A percentile compares a stretch with the other conserved stretches of the same genome.
Evolutionary conservation across 495 filamentous ascomycete genomes (phyloP).

Genomic region (Penicillium salamii): DNA sequence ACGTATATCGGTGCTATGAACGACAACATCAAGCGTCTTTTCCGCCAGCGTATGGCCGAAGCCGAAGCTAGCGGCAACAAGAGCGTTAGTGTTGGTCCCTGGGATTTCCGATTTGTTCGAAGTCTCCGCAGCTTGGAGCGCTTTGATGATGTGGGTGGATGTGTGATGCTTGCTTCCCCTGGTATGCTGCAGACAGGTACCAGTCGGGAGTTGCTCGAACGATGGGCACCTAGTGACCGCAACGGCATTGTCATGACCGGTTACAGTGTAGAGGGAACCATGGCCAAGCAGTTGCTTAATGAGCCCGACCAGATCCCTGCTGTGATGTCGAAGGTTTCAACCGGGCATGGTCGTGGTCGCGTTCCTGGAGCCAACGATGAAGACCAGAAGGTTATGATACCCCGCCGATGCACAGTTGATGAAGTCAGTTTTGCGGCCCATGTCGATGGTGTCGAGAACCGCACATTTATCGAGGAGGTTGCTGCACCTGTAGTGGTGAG

Average conservation of each 20-base stretch:
- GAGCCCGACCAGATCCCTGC: slow-evolving; percentile 92
- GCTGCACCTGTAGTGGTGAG: slow-evolving; percentile 85
- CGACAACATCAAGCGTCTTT: slow-evolving; percentile 92
- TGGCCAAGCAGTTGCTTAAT: slow-evolving; percentile 91
- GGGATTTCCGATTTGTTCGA: slow-evolving; percentile 92
- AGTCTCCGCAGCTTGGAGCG: slow-evolving; percentile 88
- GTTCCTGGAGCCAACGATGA: slow-evolving; percentile 46
- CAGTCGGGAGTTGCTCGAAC: slow-evolving; percentile 83
- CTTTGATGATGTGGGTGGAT: slow-evolving; percentile 93
- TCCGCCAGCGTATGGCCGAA: slow-evolving; percentile 81
- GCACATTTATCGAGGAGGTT: slow-evolving; percentile 92
- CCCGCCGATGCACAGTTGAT: slow-evolving; percentile 83
- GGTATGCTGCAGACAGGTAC: slow-evolving; percentile 98
- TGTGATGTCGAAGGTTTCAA: slow-evolving; percentile 72
- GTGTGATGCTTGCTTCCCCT: slow-evolving; percentile 94
- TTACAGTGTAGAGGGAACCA: slow-evolving; percentile 96
- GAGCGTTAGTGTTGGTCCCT: slow-evolving; percentile 74
- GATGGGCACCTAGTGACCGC: slow-evolving; percentile 92
- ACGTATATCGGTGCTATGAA: slow-evolving; percentile 98
- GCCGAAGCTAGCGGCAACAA: slow-evolving; percentile 73
- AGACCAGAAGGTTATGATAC: slow-evolving; percentile 85
- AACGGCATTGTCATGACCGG: slow-evolving; percentile 97
- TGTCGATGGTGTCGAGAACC: slow-evolving; percentile 93
- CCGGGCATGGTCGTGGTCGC: slow-evolving; percentile 53
- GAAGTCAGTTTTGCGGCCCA: slow-evolving; percentile 95